phyloP scores from a whole-genome alignment of 139 green algal genomes.

The Tetraselmis chui region DNA sequence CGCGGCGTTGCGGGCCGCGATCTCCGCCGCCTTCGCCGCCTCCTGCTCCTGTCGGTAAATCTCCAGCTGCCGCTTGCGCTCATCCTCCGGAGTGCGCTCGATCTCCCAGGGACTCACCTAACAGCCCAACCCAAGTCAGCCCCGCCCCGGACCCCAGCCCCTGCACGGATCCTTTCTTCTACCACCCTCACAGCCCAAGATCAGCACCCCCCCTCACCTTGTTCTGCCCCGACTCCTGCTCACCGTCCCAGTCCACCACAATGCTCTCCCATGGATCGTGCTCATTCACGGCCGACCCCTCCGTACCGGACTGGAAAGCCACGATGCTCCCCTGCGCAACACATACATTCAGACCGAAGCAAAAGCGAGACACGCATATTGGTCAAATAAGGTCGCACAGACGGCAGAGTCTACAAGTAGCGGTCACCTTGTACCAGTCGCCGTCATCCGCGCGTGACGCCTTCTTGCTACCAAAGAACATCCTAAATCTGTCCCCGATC shows the following conservation, averaged over 20 bases:
- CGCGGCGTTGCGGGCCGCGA: slow-evolving; percentile 16
- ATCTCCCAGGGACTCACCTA: slow-evolving; percentile 79
- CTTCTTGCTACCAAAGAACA: background rate
- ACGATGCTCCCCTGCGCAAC: background rate
- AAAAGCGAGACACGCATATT: too few relatives aligned
- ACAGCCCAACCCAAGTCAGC: too few relatives aligned
- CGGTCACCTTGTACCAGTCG: background rate
- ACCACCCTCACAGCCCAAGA: background rate
- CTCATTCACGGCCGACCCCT: background rate
- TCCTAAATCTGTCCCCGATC: background rate
- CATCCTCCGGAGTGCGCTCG: slow-evolving; percentile 66
- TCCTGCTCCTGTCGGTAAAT: slow-evolving; percentile 29
- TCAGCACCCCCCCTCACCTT: background rate
- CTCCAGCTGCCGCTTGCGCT: slow-evolving; percentile 35
- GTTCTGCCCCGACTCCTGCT: background rate
- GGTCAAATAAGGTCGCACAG: too few relatives aligned
- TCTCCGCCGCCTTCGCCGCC: slow-evolving; percentile 22
- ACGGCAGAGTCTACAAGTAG: too few relatives aligned
- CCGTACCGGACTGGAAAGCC: background rate
- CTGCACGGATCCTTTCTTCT: too few relatives aligned
- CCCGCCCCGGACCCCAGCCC: too few relatives aligned
- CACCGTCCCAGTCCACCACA: slow-evolving; percentile 26
- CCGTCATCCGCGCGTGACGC: background rate
- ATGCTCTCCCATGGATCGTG: slow-evolving; percentile 69
- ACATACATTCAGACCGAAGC: too few relatives aligned